Base-by-base conservation (phyloP, 306 rosid species). In the Cicer pinnatifidum region DNA sequence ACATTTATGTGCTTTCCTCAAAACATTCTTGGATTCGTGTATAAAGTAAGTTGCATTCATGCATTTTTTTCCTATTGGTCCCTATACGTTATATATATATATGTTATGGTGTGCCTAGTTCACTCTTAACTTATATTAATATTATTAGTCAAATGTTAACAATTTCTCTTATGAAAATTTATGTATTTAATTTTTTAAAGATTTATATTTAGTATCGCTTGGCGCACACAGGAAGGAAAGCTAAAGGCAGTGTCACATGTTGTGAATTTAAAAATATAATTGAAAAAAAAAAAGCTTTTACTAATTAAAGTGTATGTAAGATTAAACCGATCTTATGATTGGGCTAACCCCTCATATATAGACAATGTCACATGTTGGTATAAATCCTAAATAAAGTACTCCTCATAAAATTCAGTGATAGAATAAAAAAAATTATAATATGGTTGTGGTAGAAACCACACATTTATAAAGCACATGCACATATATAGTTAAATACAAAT, bases 21-120 rank as follows among this genome's bases (percentile, higher is more conserved):
- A 66, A 45, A 48, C 80, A 65, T 44, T 15, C 35, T 82, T 70
- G 67, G 82, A 83, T 72, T 85, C 52, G 76, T 61, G 72, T 71
- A 19, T 37, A 66, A 33, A 68, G 62, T 69, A 78, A 78, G 68
- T 64, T 65, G 73, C 72, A 75, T 63, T 71, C 56, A 75, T 75
- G 82, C 75, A 74, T 75, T 72, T 57, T 73, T 58, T 57, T 72
- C 2, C 3, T 67, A 37, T 19, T 72, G 82, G 78, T 70, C 83
- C 75, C 19, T 39, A 3, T 12, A 11, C 37, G 3, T 37, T 75
- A 12, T 66, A 43, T 8, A 35, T 75, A 12, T 66, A 43, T 8
- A 35, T 62, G 3, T 20, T 44, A 54, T 69, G 54, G 38, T 50
- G 28, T 1, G 68, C 19, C 13, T 5, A 38, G 6, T 56, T 28